Evolutionary conservation across 495 filamentous ascomycete species (phyloP).

Genomic region (Trichoderma parareesei): DNA sequence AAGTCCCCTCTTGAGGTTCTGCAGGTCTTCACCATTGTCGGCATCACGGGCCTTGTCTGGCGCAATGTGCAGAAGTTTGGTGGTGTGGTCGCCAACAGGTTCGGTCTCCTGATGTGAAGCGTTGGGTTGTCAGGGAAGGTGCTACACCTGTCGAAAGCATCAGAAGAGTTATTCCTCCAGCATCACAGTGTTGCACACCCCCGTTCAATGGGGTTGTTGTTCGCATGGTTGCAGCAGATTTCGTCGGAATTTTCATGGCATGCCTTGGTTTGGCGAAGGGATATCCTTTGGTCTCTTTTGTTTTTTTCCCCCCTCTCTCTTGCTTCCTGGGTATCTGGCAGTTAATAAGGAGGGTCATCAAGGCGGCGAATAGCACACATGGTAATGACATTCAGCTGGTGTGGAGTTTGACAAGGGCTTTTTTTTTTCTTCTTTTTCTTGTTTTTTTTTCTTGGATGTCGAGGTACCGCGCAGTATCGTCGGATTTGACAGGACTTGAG

Average conservation of each 20-base stretch:
- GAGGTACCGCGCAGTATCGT: neutral
- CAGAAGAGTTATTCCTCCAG: neutral
- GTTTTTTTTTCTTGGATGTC: neutral
- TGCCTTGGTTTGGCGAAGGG: neutral
- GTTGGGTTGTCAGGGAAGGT: neutral
- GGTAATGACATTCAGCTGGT: neutral
- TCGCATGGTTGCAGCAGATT: neutral
- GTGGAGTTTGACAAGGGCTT: neutral
- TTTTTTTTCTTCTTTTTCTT: neutral
- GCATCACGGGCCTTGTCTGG: constrained; percentile 26
- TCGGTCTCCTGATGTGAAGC: neutral
- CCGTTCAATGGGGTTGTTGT: neutral
- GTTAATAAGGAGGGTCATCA: neutral
- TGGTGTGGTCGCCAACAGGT: constrained; percentile 14
- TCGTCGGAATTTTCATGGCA: constrained; percentile 1
- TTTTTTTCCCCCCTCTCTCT: neutral
- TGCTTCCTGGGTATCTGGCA: too few species aligned
- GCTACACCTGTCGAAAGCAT: neutral
- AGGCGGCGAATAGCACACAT: neutral
- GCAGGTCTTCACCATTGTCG: constrained; percentile 40
- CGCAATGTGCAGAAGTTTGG: constrained; percentile 23
- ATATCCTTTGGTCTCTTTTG: neutral
- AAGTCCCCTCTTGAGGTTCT: constrained; percentile 40
- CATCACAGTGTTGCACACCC: neutral
- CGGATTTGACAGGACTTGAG: neutral